Conservation (phyloP, 371 early-diverging fungal species). For the Rhizopus sp. region DNA sequence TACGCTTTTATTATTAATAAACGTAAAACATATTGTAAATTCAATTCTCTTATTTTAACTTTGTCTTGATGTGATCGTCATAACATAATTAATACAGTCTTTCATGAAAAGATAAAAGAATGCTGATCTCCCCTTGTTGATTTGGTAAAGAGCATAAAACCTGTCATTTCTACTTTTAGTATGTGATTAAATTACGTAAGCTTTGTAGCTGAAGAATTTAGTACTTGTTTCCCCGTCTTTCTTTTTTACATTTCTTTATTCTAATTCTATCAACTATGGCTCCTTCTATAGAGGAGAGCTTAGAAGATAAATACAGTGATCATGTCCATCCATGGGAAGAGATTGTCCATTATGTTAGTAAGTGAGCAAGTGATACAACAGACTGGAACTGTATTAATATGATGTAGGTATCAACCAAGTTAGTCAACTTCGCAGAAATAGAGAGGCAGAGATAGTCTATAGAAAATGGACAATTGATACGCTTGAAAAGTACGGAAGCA, state of each 20-base stretch:
- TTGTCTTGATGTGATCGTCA: too few species aligned
- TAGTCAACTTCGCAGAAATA: constrained; percentile 30
- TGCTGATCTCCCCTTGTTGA: too few species aligned
- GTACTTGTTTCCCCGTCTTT: background rate
- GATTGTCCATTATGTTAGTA: constrained; percentile 39
- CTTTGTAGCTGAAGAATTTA: too few species aligned
- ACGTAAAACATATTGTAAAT: too few species aligned
- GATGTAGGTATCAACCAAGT: constrained; percentile 38
- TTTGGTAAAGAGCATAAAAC: too few species aligned
- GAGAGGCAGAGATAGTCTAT: constrained; percentile 33
- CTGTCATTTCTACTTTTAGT: too few species aligned
- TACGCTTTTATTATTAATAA: too few species aligned
- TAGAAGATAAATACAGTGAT: constrained; percentile 13
- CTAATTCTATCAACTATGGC: background rate
- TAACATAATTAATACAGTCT: too few species aligned
- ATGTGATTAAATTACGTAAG: too few species aligned
- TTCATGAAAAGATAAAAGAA: too few species aligned
- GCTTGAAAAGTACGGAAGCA: constrained; percentile 40
- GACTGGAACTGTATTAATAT: background rate
- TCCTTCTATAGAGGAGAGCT: background rate
- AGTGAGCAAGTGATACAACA: constrained; percentile 5
- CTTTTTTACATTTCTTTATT: background rate
- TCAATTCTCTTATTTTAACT: too few species aligned
- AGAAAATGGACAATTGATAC: constrained; percentile 39
- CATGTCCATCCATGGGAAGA: constrained; percentile 46